These are phyloP conservation scores for Isabelozyma heimii DNA, from an alignment of 805 yeast genomes.

Conservation along the genomic window DNA sequence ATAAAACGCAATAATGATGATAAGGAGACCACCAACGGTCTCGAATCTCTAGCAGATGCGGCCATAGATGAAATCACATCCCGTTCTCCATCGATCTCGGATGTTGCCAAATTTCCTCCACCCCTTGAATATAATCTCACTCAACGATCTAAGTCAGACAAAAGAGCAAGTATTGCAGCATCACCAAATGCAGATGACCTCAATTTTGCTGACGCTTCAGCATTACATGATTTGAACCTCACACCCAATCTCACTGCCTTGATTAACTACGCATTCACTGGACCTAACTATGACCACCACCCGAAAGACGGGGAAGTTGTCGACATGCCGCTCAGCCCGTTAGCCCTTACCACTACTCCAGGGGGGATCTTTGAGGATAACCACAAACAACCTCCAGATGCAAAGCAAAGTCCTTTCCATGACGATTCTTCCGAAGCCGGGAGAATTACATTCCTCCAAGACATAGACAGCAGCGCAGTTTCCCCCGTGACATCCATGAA, in stretches of 20 bases:
- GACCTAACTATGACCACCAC: conserved; percentile 16
- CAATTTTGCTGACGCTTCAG: background rate
- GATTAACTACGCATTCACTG: conserved; percentile 28
- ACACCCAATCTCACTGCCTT: conserved; percentile 40
- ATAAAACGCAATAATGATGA: background rate
- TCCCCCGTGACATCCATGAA: background rate
- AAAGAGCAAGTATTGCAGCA: conserved; percentile 6
- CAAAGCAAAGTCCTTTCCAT: background rate
- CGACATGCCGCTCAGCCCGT: conserved; percentile 28
- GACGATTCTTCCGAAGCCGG: background rate
- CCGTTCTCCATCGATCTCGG: conserved; percentile 8
- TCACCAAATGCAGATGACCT: background rate
- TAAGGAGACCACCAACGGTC: conserved; percentile 6
- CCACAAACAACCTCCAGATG: background rate
- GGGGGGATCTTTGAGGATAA: background rate
- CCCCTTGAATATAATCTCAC: conserved; percentile 2
- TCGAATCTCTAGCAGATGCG: conserved; percentile 33
- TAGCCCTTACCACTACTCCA: conserved; percentile 7
- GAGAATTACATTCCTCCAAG: background rate
- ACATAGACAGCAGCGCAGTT: background rate
- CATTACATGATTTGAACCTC: conserved; percentile 18
- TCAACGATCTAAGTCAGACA: background rate
- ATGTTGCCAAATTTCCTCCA: background rate
- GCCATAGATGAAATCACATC: conserved; percentile 29
- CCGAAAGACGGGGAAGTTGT: conserved; percentile 9